Conservation (phyloP, 2,329 filamentous ascomycete genomes). For the Tympanopsis confertula region DNA sequence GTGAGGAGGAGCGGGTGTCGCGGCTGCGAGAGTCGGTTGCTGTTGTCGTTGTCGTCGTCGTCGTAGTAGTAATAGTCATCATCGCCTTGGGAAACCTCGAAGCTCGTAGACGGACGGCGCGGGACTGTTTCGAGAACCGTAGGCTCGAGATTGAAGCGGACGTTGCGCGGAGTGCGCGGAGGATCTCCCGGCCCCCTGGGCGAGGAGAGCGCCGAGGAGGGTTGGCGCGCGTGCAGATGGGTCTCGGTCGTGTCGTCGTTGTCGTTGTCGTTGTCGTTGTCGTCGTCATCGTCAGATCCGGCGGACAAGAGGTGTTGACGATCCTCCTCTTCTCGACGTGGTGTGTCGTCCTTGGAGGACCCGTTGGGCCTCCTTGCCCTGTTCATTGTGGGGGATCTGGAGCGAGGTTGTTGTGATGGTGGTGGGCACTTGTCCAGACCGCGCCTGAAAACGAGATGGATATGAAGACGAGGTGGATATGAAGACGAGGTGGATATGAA, state of each 20-base stretch:
- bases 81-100: constrained; percentile 11
- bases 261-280: constrained; percentile 4
- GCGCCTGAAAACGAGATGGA: too few relatives aligned
- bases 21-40: constrained; percentile 27
- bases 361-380: too few relatives aligned
- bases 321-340: too few relatives aligned
- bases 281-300: constrained; percentile 3
- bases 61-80: constrained; percentile 13
- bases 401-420: too few relatives aligned
- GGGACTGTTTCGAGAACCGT: constrained; percentile 6
- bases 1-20: constrained; percentile 66
- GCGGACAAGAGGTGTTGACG: constrained; percentile 13
- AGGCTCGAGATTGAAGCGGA: constrained; percentile 2
- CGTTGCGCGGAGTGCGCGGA: background rate
- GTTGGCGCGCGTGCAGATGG: background rate
- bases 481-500: too few relatives aligned
- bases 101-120: background rate
- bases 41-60: constrained; percentile 19
- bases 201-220: background rate
- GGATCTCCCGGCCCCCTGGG: background rate
- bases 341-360: too few relatives aligned
- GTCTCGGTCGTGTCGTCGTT: too few relatives aligned
- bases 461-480: too few relatives aligned
- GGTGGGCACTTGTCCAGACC: too few relatives aligned
- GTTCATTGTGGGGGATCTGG: too few relatives aligned